These are phyloP conservation scores for Annulohypoxylon truncatum DNA, from an alignment of 2,329 filamentous ascomycete species.

Conservation along the genomic window DNA sequence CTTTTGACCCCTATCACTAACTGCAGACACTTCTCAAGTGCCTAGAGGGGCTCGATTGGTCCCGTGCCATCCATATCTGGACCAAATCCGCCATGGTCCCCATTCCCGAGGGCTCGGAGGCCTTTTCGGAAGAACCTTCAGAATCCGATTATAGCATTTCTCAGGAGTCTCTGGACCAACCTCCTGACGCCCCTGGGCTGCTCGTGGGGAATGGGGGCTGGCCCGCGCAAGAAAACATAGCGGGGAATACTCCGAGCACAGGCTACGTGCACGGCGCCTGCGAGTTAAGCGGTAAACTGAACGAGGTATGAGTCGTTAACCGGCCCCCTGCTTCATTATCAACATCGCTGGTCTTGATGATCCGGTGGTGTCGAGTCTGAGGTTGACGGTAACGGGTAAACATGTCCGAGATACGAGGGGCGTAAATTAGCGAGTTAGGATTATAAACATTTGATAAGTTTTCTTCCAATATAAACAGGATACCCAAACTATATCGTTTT, in stretches of 20 bases:
- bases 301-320: neutral
- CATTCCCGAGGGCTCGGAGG: constrained; percentile 73
- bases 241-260: neutral
- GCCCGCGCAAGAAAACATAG: constrained; percentile 3
- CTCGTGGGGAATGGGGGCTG: constrained; percentile 53
- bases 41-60: constrained; percentile 72
- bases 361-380: neutral
- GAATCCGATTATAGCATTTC: constrained; percentile 57
- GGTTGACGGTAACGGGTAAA: neutral
- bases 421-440: neutral
- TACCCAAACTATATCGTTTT: neutral
- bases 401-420: neutral
- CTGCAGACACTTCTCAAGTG: constrained; percentile 51
- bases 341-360: neutral
- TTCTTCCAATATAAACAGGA: neutral
- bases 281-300: constrained; percentile 44
- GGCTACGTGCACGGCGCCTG: constrained; percentile 43
- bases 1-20: constrained; percentile 4
- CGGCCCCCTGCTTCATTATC: neutral
- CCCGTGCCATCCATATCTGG: constrained; percentile 73
- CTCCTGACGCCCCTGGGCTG: constrained; percentile 45
- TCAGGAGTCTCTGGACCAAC: constrained; percentile 63
- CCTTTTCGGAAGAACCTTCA: constrained; percentile 64
- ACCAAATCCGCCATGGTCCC: constrained; percentile 74
- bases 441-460: neutral